phyloP scores from a whole-genome alignment of 768 basidiomycete species.

The Lenzites betulinus region DNA sequence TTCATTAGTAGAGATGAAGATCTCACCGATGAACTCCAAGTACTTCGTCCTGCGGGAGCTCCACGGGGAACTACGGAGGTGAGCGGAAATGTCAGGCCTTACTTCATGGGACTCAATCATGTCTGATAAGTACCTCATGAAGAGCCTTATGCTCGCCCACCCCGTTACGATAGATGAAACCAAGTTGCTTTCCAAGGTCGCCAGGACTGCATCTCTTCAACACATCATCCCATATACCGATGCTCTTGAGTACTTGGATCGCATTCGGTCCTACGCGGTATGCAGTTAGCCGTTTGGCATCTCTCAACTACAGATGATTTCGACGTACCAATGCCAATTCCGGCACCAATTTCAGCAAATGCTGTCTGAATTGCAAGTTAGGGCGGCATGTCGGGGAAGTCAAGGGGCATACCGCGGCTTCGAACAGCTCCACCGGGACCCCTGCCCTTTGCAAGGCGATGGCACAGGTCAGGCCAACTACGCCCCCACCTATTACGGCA shows the following conservation, averaged over 20 bases:
- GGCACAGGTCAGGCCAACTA: slow-evolving; percentile 52
- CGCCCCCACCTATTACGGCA: slow-evolving; percentile 57
- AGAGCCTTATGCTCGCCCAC: slow-evolving; percentile 43
- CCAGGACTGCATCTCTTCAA: slow-evolving; percentile 39
- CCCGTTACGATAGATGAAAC: slow-evolving; percentile 47
- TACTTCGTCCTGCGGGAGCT: slow-evolving; percentile 36
- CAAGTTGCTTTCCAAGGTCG: slow-evolving; percentile 28
- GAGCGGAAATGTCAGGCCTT: not conserved
- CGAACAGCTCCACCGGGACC: slow-evolving; percentile 49
- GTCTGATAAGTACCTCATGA: slow-evolving; percentile 39
- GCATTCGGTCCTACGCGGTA: slow-evolving; percentile 48
- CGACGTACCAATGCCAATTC: slow-evolving; percentile 49
- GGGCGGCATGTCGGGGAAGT: not conserved
- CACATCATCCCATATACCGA: slow-evolving; percentile 47
- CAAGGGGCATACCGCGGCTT: slow-evolving; percentile 44
- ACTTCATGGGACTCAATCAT: too few species aligned
- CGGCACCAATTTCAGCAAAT: slow-evolving; percentile 56
- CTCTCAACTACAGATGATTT: not conserved
- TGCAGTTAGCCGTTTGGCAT: too few species aligned
- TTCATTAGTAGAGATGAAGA: not conserved
- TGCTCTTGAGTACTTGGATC: slow-evolving; percentile 43
- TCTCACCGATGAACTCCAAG: slow-evolving; percentile 48
- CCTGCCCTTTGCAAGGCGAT: slow-evolving; percentile 44
- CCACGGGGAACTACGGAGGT: slow-evolving; percentile 37
- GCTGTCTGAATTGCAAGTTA: slow-evolving; percentile 35